phyloP scores from a whole-genome alignment of 371 early-diverging fungal genomes.

The Parasitella parasitica region DNA sequence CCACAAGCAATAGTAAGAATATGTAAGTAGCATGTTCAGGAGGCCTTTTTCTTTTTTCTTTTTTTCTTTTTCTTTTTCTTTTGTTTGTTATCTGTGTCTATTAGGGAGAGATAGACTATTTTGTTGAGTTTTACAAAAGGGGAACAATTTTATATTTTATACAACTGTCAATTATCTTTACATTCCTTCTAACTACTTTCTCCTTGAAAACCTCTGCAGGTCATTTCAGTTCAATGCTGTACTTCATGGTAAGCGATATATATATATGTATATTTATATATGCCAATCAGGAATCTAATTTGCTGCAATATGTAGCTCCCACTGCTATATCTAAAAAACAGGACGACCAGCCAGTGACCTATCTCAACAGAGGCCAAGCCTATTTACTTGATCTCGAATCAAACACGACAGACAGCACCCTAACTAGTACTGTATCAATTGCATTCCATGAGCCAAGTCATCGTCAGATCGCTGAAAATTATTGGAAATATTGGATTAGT shows the following conservation, averaged over 20 bases:
- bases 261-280: no score
- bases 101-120: neutral
- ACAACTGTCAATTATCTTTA: neutral
- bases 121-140: neutral
- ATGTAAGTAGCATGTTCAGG: neutral
- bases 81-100: no score
- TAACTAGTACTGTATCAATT: constrained; percentile 63
- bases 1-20: neutral
- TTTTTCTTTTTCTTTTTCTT: no score
- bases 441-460: constrained; percentile 77
- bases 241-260: constrained; percentile 19
- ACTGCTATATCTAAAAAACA: constrained; percentile 36
- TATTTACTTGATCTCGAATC: constrained; percentile 43
- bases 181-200: neutral
- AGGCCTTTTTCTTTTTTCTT: neutral
- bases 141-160: neutral
- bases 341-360: constrained; percentile 53
- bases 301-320: constrained; percentile 31
- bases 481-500: constrained; percentile 81
- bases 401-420: constrained; percentile 24
- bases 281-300: no score
- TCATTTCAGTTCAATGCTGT: constrained; percentile 19
- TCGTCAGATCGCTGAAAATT: constrained; percentile 63
- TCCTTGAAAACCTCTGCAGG: constrained; percentile 6
- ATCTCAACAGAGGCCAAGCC: constrained; percentile 68